Percentiles rank a stretch among this genome's conserved stretches.
These are phyloP conservation scores for Trametes meyenii DNA, from an alignment of 768 basidiomycete genomes.

Conservation along the genomic window DNA sequence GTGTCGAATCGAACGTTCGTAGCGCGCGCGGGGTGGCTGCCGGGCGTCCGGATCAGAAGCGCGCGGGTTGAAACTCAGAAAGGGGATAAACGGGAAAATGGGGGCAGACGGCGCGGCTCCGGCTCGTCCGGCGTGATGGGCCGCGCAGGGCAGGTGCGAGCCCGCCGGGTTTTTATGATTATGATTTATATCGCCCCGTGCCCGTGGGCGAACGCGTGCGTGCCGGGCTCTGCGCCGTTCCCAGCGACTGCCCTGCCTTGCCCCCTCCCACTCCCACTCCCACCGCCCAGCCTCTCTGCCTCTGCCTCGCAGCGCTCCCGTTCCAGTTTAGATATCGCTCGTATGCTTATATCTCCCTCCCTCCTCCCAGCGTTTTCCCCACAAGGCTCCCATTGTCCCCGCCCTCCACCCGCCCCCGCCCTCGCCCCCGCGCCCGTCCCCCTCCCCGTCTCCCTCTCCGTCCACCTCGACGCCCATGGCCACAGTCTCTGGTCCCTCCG, in stretches of 20 bases:
- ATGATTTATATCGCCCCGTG: too few relatives aligned
- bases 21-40: background rate
- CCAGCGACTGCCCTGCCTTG: conserved; percentile 5
- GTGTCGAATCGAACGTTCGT: background rate
- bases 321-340: too few relatives aligned
- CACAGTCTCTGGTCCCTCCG: conserved; percentile 30
- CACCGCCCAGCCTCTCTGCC: background rate
- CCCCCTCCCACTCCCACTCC: background rate
- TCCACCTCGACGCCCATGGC: conserved; percentile 28
- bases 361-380: conserved; percentile 15
- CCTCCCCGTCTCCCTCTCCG: background rate
- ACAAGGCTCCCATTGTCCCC: conserved; percentile 22
- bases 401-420: conserved; percentile 16
- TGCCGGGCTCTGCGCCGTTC: background rate
- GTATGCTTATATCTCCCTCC: conserved; percentile 25
- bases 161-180: too few relatives aligned
- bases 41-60: conserved; percentile 22
- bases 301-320: background rate
- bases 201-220: too few relatives aligned
- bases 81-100: background rate
- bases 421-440: background rate
- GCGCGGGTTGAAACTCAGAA: conserved; percentile 8
- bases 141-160: background rate
- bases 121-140: background rate
- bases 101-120: too few relatives aligned